phyloP scores from a whole-genome alignment of 2,329 filamentous ascomycete genomes.

The Myriosclerotinia scirpicola region DNA sequence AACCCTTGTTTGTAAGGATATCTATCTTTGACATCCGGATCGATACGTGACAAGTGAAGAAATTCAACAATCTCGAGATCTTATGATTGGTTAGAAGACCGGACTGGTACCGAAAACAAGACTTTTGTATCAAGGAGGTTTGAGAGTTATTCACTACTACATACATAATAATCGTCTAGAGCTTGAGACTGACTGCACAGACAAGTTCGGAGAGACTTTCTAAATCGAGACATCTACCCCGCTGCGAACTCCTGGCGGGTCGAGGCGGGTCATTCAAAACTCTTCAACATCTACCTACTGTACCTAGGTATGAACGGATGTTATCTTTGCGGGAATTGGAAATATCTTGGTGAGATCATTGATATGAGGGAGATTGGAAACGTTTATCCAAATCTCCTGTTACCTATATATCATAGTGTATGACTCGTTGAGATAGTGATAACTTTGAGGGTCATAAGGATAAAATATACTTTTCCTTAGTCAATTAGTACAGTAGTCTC shows the following conservation, averaged over 20 bases:
- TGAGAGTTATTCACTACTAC: conserved; percentile 7
- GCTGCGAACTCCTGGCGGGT: not conserved
- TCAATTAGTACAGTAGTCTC: not conserved
- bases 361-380: not conserved
- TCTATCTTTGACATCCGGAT: not conserved
- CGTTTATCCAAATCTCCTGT: conserved; percentile 7
- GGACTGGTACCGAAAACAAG: conserved; percentile 7
- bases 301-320: not conserved
- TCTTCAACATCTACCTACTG: not conserved
- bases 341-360: not conserved
- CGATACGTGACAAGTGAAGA: conserved; percentile 3
- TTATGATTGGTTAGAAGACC: not conserved
- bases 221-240: conserved; percentile 2
- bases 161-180: not conserved
- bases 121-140: conserved; percentile 7
- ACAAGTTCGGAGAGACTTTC: not conserved
- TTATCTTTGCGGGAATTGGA: not conserved
- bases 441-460: not conserved
- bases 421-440: not conserved
- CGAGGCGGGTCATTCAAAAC: not conserved
- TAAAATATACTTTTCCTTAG: not conserved
- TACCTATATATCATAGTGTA: not conserved
- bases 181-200: conserved; percentile 1
- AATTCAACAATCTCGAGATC: not conserved
- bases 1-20: not conserved